These are phyloP conservation scores for Telfairia occidentalis DNA, from an alignment of 331 rosid genomes.

Conservation along the genomic window DNA sequence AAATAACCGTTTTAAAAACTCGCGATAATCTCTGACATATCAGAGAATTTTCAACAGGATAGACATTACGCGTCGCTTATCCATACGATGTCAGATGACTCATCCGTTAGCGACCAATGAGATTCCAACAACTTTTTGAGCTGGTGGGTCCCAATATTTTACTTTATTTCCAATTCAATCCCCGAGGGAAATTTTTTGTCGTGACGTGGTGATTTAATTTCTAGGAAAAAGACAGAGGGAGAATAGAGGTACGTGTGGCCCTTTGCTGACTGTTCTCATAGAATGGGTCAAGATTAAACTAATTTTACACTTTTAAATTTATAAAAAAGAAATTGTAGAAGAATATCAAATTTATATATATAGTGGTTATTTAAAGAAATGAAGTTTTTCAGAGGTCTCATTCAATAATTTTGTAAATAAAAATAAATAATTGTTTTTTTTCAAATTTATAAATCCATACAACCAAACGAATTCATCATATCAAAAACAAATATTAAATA, in stretches of 20 bases:
- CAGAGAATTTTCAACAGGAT: too few relatives aligned
- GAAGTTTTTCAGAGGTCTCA: too few relatives aligned
- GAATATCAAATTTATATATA: too few relatives aligned
- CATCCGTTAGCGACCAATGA: neutral
- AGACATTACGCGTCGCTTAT: neutral
- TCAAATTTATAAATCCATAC: too few relatives aligned
- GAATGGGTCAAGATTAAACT: too few relatives aligned
- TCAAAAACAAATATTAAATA: neutral
- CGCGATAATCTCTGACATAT: neutral
- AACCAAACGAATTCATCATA: too few relatives aligned
- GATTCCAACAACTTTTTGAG: neutral
- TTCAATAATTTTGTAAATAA: too few relatives aligned
- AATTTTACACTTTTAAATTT: too few relatives aligned
- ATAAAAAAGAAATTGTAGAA: too few relatives aligned
- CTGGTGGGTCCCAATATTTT: neutral
- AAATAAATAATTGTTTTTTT: too few relatives aligned
- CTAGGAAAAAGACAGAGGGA: neutral
- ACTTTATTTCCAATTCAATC: neutral
- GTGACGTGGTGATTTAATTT: constrained; percentile 8
- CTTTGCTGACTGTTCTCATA: neutral
- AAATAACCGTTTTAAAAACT: neutral
- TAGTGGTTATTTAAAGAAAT: too few relatives aligned
- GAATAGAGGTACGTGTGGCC: constrained; percentile 5
- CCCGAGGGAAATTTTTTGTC: neutral
- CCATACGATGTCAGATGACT: constrained; percentile 11